Evolutionary conservation across 169 alveolate species (phyloP).

Genomic region (Eimeria falciformis): DNA sequence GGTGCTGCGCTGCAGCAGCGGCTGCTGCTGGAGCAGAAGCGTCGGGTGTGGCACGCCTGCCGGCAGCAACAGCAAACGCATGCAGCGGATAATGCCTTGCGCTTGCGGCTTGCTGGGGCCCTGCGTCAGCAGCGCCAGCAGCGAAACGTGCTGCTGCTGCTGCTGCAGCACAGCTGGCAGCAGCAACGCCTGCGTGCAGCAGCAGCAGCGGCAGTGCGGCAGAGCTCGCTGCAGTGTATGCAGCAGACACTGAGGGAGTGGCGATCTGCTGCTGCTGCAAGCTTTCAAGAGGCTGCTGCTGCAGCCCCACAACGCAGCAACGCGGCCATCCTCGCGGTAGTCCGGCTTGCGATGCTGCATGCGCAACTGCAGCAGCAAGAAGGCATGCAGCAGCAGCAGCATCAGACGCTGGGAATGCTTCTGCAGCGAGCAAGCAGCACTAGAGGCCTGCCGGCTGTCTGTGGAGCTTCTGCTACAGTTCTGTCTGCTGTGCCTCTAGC

Average conservation of each 20-base stretch:
- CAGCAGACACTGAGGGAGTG: neutral
- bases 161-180: neutral
- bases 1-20: constrained; percentile 31
- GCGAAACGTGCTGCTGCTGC: constrained; percentile 7
- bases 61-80: constrained; percentile 47
- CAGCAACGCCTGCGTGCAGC: constrained; percentile 9
- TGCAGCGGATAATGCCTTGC: neutral
- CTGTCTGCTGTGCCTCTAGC: constrained; percentile 11
- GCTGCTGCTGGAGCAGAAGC: constrained; percentile 41
- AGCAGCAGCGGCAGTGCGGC: neutral
- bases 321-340: constrained; percentile 20
- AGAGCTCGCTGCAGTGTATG: neutral
- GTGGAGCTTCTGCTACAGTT: neutral
- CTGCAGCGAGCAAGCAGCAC: neutral
- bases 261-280: constrained; percentile 48
- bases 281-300: constrained; percentile 31
- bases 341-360: constrained; percentile 22
- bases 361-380: constrained; percentile 51
- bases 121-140: constrained; percentile 13
- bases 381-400: constrained; percentile 24
- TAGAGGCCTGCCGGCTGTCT: neutral
- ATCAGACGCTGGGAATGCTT: neutral
- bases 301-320: constrained; percentile 18
- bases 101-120: constrained; percentile 3
- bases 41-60: neutral